Evolutionary conservation across 495 filamentous ascomycete genomes (phyloP).

Genomic region (Pseudotulostoma volvatum): DNA sequence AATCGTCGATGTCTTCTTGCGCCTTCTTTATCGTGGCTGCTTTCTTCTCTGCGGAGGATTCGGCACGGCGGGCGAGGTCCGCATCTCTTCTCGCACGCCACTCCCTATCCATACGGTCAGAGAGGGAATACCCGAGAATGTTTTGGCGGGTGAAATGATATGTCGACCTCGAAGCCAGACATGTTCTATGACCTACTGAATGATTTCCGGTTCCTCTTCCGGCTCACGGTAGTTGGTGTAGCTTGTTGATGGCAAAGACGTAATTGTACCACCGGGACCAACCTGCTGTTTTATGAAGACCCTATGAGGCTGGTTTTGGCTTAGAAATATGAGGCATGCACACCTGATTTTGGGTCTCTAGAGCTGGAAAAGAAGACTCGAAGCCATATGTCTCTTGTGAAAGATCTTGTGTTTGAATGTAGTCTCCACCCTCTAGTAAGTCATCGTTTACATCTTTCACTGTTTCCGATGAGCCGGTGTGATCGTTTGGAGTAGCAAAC

Average conservation of each 20-base stretch:
- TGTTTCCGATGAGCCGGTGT: constrained; percentile 28
- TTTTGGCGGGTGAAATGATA: neutral
- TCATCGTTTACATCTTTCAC: constrained; percentile 49
- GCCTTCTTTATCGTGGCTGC: constrained; percentile 69
- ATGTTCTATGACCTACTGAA: constrained; percentile 45
- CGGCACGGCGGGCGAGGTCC: constrained; percentile 55
- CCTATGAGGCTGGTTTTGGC: constrained; percentile 11
- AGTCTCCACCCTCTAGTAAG: constrained; percentile 50
- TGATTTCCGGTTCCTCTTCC: constrained; percentile 75
- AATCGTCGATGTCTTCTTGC: constrained; percentile 84
- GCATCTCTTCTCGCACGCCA: constrained; percentile 86
- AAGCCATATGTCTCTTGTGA: constrained; percentile 54
- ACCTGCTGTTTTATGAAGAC: constrained; percentile 41
- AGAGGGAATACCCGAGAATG: neutral
- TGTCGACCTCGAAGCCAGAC: no score
- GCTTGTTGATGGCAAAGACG: constrained; percentile 50
- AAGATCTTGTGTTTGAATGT: constrained; percentile 16
- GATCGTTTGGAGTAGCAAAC: constrained; percentile 69
- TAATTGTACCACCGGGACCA: constrained; percentile 63
- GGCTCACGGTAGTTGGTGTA: constrained; percentile 31
- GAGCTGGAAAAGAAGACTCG: constrained; percentile 73
- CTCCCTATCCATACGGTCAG: no score
- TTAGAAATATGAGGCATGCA: constrained; percentile 6
- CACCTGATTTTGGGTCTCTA: constrained; percentile 71
- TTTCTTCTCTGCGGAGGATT: constrained; percentile 62